Evolutionary conservation across 1,139 yeast genomes (phyloP), one percentile per base, ranked within the genome.

Genomic region (Meyerozyma smithsonii): DNA sequence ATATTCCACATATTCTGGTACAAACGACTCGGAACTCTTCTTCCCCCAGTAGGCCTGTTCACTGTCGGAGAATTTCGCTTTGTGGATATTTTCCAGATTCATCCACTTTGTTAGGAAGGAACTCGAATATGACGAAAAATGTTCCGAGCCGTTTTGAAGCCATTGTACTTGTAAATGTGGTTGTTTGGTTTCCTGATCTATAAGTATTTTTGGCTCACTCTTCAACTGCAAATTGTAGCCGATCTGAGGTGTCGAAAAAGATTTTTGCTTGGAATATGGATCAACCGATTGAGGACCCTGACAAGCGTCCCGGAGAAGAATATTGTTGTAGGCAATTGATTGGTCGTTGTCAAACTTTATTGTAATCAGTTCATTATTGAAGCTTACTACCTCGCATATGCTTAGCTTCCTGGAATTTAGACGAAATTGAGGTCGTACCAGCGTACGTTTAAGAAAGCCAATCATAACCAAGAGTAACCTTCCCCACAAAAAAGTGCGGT

Each of bases 281-380:
- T 84, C 86, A 4, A 82, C 71, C 1, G 85, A 76, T 11, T 52
- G 58, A 0, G 64, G 52, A 3, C 78, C 64, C 4, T 60, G 57
- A 38, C 87, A 80, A 0, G 88, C 69, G 51, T 85, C 95, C 46
- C 94, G 66, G 28, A 85, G 64, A 51, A 84, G 83, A 3, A 77
- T 59, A 43, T 74, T 77, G 44, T 71, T 70, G 57, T 72, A 81
- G 25, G 69, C 62, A 16, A 74, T 69, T 0, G 59, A 54, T 8
- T 50, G 44, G 7, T 52, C 54, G 16, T 56, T 49, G 38, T 52
- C 48, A 28, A 62, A 42, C 4, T 41, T 39, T 2, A 63, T 49
- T 0, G 59, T 44, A 28, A 61, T 54, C 38, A 46, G 52, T 11
- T 55, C 49, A 33, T 56, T 45, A 42, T 54, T 46, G 38, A 24